A percentile compares a stretch with the other conserved stretches of the same genome.
Conservation (phyloP, 1,139 yeast genomes). For the Geotrichum histeridarum region DNA sequence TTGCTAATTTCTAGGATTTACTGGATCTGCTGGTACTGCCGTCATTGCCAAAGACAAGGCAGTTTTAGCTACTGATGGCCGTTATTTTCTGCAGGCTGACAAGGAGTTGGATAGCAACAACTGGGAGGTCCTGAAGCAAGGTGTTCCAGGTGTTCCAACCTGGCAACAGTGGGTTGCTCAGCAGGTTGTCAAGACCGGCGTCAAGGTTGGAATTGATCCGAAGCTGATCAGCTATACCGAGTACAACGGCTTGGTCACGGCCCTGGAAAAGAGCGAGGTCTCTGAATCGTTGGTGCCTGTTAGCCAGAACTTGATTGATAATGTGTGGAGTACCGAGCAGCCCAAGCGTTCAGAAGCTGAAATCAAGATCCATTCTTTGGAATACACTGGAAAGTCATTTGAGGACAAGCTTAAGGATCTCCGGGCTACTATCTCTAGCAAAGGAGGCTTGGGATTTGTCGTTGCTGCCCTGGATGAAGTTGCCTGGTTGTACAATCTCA, state of each 20-base stretch:
- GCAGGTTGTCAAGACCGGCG: conserved; percentile 34
- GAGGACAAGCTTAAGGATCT: conserved; percentile 45
- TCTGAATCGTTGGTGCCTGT: conserved; percentile 56
- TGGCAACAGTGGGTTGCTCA: conserved; percentile 83
- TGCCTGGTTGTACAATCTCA: conserved; percentile 85
- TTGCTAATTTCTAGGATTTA: conserved; percentile 54
- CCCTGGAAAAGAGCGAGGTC: conserved; percentile 29
- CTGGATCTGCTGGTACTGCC: conserved; percentile 95
- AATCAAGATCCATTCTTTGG: conserved; percentile 31
- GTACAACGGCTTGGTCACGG: conserved; percentile 37
- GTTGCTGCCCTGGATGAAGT: conserved; percentile 80
- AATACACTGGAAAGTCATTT: conserved; percentile 43
- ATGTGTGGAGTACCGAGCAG: conserved; percentile 58
- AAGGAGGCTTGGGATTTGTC: conserved; percentile 47
- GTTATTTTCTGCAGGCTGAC: conserved; percentile 87
- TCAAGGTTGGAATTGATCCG: conserved; percentile 59
- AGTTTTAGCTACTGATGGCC: conserved; percentile 85
- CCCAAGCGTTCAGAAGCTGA: conserved; percentile 37
- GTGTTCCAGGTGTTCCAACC: conserved; percentile 62
- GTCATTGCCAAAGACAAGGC: conserved; percentile 71
- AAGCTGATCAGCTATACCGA: conserved; percentile 54
- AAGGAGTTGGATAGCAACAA: conserved; percentile 77
- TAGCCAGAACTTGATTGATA: conserved; percentile 64
- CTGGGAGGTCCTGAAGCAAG: conserved; percentile 83
- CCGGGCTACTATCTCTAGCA: conserved; percentile 42